Base-by-base conservation (phyloP, 1,284 basidiomycete genomes). In the Malassezia dermatis region DNA sequence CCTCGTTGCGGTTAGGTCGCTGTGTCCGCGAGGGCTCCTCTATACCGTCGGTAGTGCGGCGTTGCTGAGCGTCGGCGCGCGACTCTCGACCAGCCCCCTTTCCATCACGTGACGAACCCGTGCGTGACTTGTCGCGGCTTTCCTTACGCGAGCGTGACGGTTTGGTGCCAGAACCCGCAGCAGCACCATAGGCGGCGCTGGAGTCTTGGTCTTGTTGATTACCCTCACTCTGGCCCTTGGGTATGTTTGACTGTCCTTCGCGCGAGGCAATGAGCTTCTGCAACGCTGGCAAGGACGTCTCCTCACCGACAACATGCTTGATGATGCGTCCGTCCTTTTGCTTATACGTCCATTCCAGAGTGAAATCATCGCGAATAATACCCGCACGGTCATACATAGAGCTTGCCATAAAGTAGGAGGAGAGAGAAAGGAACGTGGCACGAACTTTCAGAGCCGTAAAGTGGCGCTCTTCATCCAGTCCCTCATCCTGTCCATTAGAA, bases 381-480 rank as follows among this genome's bases (percentile, higher is more conserved):
- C 71, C 71, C 28, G 68, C 44, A n/a, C 75, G 69, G 61, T 76
- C 72, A 58, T 71, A 73, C 8, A 66, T 61, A 7, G 67, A 67
- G 40, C 63, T 58, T 1, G 71, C 74, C 7, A 75, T 67, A 45
- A 63, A 59, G 58, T 64, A 72, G 2, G 72, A 74, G 45, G 76
- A 75, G 39, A 69, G 55, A 30, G 70, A 69, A 48, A 65, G 69
- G 49, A 74, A 76, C 7, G 73, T 71, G 0, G 71, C 60, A 13
- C 75, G 67, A 44, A 76, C 62, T 53, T 67, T 62, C 60, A 69
- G 64, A 31, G 73, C 64, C n/a, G 66, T 46, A n/a, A 69, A 49
- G n/a, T 63, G 51, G 8, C 76, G 71, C 55, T 67, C 50, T 34
- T 67, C 60, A 5, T 17, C 39, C 3, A 65, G 39, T 7, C 57